A percentile compares a stretch with the other conserved stretches of the same genome.
Conservation (phyloP, 2,329 filamentous ascomycete species). For the Lecanoromycetidae sp. region DNA sequence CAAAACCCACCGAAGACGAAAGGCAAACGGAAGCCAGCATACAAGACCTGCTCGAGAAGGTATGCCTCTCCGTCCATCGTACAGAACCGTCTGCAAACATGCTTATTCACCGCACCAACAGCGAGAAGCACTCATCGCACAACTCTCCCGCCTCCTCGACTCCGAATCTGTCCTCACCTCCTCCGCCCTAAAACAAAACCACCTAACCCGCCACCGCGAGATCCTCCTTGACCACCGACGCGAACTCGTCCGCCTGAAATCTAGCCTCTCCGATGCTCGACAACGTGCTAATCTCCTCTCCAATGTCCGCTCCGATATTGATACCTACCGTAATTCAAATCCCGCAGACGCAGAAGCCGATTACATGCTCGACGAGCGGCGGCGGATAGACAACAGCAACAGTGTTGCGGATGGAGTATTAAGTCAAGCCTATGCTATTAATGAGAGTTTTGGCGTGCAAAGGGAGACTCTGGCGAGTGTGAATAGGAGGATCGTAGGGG, state of each 20-base stretch:
- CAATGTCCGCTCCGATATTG: constrained; percentile 84
- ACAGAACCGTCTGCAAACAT: constrained; percentile 10
- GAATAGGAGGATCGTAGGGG: constrained; percentile 77
- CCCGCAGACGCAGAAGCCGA: constrained; percentile 78
- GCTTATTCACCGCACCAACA: constrained; percentile 31
- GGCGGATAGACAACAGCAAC: constrained; percentile 77
- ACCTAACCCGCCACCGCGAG: constrained; percentile 80
- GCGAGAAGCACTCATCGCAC: constrained; percentile 69
- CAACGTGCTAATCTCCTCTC: constrained; percentile 81
- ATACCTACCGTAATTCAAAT: constrained; percentile 72
- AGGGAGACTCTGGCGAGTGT: constrained; percentile 79
- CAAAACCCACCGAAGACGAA: constrained; percentile 66
- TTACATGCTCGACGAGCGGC: constrained; percentile 90
- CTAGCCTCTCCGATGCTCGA: constrained; percentile 62
- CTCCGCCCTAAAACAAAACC: constrained; percentile 94
- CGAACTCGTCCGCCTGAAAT: constrained; percentile 64
- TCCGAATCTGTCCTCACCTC: constrained; percentile 77
- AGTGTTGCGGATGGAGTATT: constrained; percentile 80
- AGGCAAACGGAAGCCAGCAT: constrained; percentile 74
- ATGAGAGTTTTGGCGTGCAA: constrained; percentile 79
- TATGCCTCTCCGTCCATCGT: constrained; percentile 28
- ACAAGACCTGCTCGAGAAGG: constrained; percentile 72
- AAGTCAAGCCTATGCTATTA: constrained; percentile 91
- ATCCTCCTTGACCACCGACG: constrained; percentile 76
- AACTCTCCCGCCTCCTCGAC: constrained; percentile 81